Base-by-base conservation (phyloP, 805 yeast species). In the Suhomyces prunicola region DNA sequence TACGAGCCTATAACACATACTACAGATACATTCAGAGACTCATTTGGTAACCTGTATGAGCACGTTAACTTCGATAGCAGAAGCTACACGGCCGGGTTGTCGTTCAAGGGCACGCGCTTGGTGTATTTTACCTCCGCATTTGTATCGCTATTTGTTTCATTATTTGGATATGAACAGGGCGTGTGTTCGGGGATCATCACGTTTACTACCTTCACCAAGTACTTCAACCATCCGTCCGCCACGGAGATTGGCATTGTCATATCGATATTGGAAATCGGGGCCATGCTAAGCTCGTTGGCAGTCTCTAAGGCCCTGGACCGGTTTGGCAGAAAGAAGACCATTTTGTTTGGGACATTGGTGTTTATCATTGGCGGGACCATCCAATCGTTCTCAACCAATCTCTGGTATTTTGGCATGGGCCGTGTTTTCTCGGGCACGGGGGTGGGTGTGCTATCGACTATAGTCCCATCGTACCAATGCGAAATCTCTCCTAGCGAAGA, bases 401-500 rank as follows among this genome's bases (percentile, higher is more conserved):
- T 89, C 66, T 63, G 68, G 58, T 62, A 81, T 44, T 78, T 90
- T 73, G 83, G 86, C n/a, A 61, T 83, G 12, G 96, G 96, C 2
- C 74, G 97, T 60, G 81, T 88, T 29, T 78, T 90, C 46, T 79
- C 89, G 40, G 97, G 97, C 15, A 59, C 90, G n/a, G 96, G 96
- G 1, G 92, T 90, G 24, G 97, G 97, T 3, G 72, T 90, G 50
- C 73, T 90, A 46, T 85, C 92, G 24, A 86, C 96, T 6, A 86
- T 90, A 56, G 92, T 90, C 9, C 96, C 96, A 1, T 85, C 89
- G 48, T 90, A 89, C 69, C 96, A 90, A 66, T 84, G 92, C 48
- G 97, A 90, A 65, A 88, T 91, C 48, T 83, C 92, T 6, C 97
- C 97, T 1, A 87, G 91, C 23, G 88, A 88, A 63, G 88, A 88